phyloP scores from a whole-genome alignment of 2,329 filamentous ascomycete species.

The Ceratocystis albifundus region DNA sequence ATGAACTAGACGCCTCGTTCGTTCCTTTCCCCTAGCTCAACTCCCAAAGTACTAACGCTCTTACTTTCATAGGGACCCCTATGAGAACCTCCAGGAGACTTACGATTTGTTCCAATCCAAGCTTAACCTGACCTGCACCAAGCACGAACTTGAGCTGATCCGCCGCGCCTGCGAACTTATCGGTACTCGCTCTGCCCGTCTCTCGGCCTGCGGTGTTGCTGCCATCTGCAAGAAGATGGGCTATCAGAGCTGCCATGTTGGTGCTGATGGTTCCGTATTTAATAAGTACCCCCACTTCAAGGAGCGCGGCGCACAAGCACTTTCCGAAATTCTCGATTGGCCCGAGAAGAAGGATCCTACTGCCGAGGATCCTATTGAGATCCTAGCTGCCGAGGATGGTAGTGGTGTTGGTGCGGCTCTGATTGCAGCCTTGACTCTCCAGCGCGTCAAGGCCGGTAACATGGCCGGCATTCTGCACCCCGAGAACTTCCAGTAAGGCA shows the following conservation, averaged over 20 bases:
- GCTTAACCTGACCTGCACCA: conserved; percentile 58
- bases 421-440: conserved; percentile 64
- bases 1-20: neutral
- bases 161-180: conserved; percentile 87
- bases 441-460: conserved; percentile 53
- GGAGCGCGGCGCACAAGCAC: conserved; percentile 72
- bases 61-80: conserved; percentile 58
- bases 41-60: neutral
- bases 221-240: conserved; percentile 96
- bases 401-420: conserved; percentile 74
- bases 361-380: conserved; percentile 76
- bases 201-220: conserved; percentile 88
- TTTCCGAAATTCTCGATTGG: conserved; percentile 95
- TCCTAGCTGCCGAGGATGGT: conserved; percentile 85
- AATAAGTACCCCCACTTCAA: conserved; percentile 99
- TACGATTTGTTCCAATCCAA: conserved; percentile 67
- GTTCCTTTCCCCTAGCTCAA: neutral
- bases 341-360: conserved; percentile 47
- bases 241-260: conserved; percentile 79
- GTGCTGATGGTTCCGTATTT: conserved; percentile 93
- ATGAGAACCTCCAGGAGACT: conserved; percentile 88
- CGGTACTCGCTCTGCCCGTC: conserved; percentile 81
- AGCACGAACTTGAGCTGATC: conserved; percentile 76
- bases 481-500: conserved; percentile 41
- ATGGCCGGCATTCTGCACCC: conserved; percentile 52